These are phyloP conservation scores for Penicillium sp. DNA, from an alignment of 2,329 filamentous ascomycete species.

Conservation along the genomic window DNA sequence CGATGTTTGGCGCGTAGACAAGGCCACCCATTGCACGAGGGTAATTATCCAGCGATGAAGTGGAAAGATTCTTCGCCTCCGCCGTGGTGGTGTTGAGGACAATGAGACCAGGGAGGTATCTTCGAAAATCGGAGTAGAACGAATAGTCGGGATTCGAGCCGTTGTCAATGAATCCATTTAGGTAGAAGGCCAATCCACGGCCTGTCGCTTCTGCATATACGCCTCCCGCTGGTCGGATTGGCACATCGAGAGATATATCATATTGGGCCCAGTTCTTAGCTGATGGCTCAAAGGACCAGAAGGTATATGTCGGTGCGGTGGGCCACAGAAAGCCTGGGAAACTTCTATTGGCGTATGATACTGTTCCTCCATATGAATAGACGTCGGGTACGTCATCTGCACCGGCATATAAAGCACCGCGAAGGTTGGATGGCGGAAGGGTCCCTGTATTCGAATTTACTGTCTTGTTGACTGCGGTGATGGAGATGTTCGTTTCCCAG, in stretches of 20 bases:
- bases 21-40: constrained; percentile 44
- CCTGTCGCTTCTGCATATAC: constrained; percentile 43
- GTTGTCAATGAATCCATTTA: constrained; percentile 45
- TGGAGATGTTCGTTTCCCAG: constrained; percentile 33
- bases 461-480: constrained; percentile 25
- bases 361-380: constrained; percentile 40
- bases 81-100: constrained; percentile 42
- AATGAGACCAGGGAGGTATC: constrained; percentile 45
- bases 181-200: constrained; percentile 43
- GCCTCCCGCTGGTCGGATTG: constrained; percentile 40
- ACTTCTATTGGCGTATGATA: constrained; percentile 30
- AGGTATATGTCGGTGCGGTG: constrained; percentile 26
- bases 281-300: constrained; percentile 37
- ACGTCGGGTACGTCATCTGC: constrained; percentile 25
- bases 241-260: constrained; percentile 27
- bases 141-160: constrained; percentile 33
- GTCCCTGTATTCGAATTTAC: constrained; percentile 25
- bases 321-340: constrained; percentile 34
- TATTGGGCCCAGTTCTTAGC: constrained; percentile 30
- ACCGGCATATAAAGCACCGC: constrained; percentile 35
- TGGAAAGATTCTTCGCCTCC: constrained; percentile 45
- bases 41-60: constrained; percentile 32
- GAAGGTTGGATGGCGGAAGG: constrained; percentile 28
- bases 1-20: constrained; percentile 42
- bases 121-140: constrained; percentile 17